Evolutionary conservation across 2,329 filamentous ascomycete genomes (phyloP).

Genomic region (Shiraia bambusicola): DNA sequence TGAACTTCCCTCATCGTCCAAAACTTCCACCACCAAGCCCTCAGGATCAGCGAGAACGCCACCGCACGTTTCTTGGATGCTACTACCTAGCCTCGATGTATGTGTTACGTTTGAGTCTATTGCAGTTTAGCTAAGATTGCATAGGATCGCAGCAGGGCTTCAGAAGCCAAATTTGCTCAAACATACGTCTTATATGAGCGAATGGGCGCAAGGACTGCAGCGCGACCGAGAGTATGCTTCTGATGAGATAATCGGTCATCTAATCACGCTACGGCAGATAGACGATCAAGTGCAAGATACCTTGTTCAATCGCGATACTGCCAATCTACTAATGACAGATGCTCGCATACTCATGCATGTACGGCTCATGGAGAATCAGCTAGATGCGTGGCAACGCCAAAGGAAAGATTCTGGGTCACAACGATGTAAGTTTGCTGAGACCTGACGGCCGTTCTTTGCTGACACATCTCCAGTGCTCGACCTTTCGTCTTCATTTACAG

Average conservation of each 20-base stretch:
- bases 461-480: conserved; percentile 21
- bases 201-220: conserved; percentile 27
- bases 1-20: conserved; percentile 17
- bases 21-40: conserved; percentile 12
- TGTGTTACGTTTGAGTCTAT: background rate
- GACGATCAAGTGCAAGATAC: conserved; percentile 39
- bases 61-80: conserved; percentile 37
- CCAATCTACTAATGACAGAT: conserved; percentile 28
- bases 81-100: conserved; percentile 40
- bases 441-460: background rate
- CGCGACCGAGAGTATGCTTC: conserved; percentile 25
- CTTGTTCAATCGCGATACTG: conserved; percentile 23
- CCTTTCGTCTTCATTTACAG: conserved; percentile 30
- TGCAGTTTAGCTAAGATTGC: background rate
- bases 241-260: conserved; percentile 25
- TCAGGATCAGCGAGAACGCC: conserved; percentile 26
- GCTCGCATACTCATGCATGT: conserved; percentile 32
- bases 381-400: conserved; percentile 28
- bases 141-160: conserved; percentile 30
- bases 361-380: conserved; percentile 28
- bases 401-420: conserved; percentile 13
- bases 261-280: conserved; percentile 31
- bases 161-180: conserved; percentile 38
- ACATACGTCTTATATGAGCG: conserved; percentile 30
- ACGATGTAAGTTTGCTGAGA: conserved; percentile 17